Base-by-base conservation (phyloP, 1,139 yeast species). In the Pichia sp. region DNA sequence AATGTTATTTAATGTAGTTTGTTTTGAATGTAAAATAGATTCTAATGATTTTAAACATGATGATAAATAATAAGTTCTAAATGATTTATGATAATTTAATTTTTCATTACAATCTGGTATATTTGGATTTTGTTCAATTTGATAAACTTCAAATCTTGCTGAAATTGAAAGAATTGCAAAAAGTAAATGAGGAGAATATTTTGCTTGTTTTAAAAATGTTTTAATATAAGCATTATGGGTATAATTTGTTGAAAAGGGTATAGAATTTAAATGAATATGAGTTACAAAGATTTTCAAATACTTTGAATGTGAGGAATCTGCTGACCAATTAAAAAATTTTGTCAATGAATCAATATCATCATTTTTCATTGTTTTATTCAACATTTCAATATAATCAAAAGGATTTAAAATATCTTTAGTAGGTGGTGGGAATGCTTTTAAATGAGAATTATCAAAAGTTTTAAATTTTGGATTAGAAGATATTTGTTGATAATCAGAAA, bases 141-240 rank as follows among this genome's bases (percentile, higher is more conserved):
- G 71, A 40, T 67, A 65, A 49, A 66, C 72, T 34, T 73, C 70
- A 30, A 72, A 69, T 49, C 75, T 67, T 2, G 86, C 84, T 0
- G 85, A 78, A 42, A 78, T 76, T 2, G 85, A 79, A 42, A 81
- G 62, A 41, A 81, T 70, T 0, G 86, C 84, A 45, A 82, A 81
- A 33, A 79, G 63, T 10, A 80, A 59, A 58, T 76, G 80, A 0
- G 83, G 73, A 41, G 80, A 78, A 33, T 67, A 62, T 30, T 75
- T 70, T 0, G 83, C 82, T 53, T 75, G 73, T 40, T 67, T 62
- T 31, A 81, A 61, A 18, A 81, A 66, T 30, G 79, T 69, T 49
- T 78, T 82, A 35, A 69, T 68, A 46, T 68, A 64, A 1, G 70
- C 61, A 46, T 65, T 66, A 39, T 66, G 64, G n/a, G 67, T 59